Conservation (phyloP, 176 grass and related monocot species). For the barley (Hordeum vulgare) region MorexV3_pseudomolecules_assembly NC_058519.1:25331381-25331880, state of each 20-base stretch:
- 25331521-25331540: neutral
- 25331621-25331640: neutral
- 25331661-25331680: neutral
- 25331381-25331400: neutral
- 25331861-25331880: constrained; percentile 40
- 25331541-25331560: neutral
- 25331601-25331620: neutral
- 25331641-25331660: neutral
- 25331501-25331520: neutral
- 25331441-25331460: neutral
- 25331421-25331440: neutral
- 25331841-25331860: constrained; percentile 68
- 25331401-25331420: neutral
- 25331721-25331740: neutral
- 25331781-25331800: neutral
- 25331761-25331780: constrained; percentile 8
- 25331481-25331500: neutral
- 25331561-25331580: neutral
- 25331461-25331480: neutral
- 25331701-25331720: neutral
- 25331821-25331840: constrained; percentile 49
- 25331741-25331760: neutral
- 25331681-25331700: neutral
- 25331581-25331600: neutral
- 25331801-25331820: neutral